These are phyloP conservation scores for Phaffia tasmanica DNA, from an alignment of 768 basidiomycete genomes.

Conservation along the genomic window DNA sequence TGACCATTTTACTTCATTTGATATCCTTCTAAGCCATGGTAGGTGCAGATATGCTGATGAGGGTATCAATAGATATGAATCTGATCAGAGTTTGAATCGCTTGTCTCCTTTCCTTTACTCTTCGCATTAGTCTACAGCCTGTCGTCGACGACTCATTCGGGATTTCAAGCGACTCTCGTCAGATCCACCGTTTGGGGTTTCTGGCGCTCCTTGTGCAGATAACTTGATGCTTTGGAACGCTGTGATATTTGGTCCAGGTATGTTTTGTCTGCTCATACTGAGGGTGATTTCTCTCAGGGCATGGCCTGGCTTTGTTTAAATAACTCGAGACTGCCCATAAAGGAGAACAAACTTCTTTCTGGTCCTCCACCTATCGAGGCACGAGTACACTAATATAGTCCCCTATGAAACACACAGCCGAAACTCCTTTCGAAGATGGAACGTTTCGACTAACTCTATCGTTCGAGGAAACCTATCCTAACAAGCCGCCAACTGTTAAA, in stretches of 20 bases:
- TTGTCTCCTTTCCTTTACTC: background rate
- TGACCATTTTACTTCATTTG: background rate
- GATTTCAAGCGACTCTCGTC: constrained; percentile 93
- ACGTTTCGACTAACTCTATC: constrained; percentile 92
- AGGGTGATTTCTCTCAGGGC: background rate
- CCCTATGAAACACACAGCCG: constrained; percentile 48
- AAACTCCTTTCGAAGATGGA: constrained; percentile 98
- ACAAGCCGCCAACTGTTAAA: constrained; percentile 94
- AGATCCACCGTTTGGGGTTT: constrained; percentile 92
- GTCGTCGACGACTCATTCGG: constrained; percentile 86
- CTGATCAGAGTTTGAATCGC: background rate
- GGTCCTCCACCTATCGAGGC: background rate
- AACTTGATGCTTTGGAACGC: constrained; percentile 99
- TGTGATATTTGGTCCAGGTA: constrained; percentile 96
- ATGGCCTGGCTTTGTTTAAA: background rate
- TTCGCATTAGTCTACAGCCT: constrained; percentile 67
- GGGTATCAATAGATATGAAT: background rate
- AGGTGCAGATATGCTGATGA: background rate
- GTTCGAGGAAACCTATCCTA: constrained; percentile 97
- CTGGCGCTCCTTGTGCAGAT: constrained; percentile 91
- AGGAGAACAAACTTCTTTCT: background rate
- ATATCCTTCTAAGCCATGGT: background rate
- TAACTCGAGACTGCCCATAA: background rate
- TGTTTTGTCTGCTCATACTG: constrained; percentile 32
- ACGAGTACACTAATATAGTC: background rate